These are phyloP conservation scores for Botrytis elliptica DNA, from an alignment of 2,329 filamentous ascomycete genomes.

Conservation along the genomic window DNA sequence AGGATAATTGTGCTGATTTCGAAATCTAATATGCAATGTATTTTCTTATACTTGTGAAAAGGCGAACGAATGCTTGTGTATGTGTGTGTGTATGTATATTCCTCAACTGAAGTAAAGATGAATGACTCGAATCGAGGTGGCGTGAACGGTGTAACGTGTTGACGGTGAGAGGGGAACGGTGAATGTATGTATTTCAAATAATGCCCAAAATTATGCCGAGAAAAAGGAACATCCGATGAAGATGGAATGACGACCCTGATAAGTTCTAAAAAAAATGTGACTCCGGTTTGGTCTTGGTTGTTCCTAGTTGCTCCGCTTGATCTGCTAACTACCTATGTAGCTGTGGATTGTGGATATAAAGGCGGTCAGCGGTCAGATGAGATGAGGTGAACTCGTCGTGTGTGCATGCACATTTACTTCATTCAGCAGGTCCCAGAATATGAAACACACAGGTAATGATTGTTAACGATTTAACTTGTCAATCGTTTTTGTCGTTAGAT, in stretches of 20 bases:
- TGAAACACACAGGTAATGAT: constrained; percentile 2
- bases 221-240: constrained; percentile 1
- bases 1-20: background rate
- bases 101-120: background rate
- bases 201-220: background rate
- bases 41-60: background rate
- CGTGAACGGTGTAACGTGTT: background rate
- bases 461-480: background rate
- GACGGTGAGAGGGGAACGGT: background rate
- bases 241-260: background rate
- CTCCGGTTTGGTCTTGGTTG: constrained; percentile 3
- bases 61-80: background rate
- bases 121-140: constrained; percentile 2
- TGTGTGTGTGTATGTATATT: background rate
- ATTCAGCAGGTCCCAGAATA: constrained; percentile 2
- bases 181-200: constrained; percentile 2
- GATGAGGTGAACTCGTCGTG: constrained; percentile 1
- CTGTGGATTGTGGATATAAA: constrained; percentile 16
- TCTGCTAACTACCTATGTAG: constrained; percentile 12
- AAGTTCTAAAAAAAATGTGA: background rate
- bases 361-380: constrained; percentile 14
- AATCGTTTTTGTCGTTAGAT: background rate
- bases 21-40: background rate
- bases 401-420: constrained; percentile 2
- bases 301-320: background rate